These are phyloP conservation scores for Lithocarpus polystachyus DNA, from an alignment of 306 rosid species.

Conservation along the genomic window DNA sequence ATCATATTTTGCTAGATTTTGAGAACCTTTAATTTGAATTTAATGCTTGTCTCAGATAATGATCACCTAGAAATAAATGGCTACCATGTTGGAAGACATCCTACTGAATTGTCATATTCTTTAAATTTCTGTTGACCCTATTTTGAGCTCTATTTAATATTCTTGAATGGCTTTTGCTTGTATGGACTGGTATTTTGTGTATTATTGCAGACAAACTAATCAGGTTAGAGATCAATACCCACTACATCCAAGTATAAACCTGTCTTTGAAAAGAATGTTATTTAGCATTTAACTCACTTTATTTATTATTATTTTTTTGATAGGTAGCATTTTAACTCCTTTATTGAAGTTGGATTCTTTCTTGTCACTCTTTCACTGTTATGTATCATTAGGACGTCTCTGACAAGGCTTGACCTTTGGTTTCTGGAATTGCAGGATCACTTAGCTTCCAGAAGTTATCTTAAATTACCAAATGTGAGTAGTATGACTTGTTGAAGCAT, in stretches of 20 bases:
- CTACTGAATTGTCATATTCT: neutral
- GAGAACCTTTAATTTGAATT: neutral
- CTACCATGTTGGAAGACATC: neutral
- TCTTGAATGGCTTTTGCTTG: constrained; percentile 23
- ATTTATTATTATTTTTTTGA: no score
- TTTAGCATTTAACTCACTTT: no score
- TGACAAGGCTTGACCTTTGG: constrained; percentile 12
- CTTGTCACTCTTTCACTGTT: neutral
- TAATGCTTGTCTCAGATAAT: neutral
- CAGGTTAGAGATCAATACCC: constrained; percentile 64
- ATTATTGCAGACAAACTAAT: constrained; percentile 50
- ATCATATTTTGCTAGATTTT: neutral
- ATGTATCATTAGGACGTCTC: neutral
- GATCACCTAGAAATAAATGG: neutral
- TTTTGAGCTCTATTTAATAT: neutral
- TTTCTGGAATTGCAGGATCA: constrained; percentile 59
- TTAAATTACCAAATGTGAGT: constrained; percentile 90
- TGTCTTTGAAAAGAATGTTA: neutral
- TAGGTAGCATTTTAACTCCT: neutral
- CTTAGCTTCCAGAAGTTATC: constrained; percentile 86
- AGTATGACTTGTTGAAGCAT: constrained; percentile 11
- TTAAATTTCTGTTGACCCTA: neutral
- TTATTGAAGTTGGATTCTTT: neutral
- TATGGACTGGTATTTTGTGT: constrained; percentile 64
- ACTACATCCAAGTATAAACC: constrained; percentile 59